phyloP scores from a whole-genome alignment of 2,329 filamentous ascomycete species.

The Neofusicoccum kwambonambiense region DNA sequence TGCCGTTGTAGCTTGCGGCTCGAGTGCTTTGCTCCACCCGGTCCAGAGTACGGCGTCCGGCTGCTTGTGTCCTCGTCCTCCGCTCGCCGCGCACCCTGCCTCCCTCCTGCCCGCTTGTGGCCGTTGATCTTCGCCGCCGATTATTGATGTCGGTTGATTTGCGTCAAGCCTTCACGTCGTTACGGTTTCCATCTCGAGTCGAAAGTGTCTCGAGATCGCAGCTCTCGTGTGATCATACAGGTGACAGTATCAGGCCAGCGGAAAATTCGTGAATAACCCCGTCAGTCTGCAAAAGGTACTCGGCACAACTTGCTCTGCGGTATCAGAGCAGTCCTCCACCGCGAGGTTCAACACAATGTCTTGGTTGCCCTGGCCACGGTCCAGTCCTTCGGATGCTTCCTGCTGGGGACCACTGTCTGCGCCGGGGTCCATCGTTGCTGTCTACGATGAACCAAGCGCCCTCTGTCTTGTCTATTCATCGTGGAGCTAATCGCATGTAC shows the following conservation, averaged over 20 bases:
- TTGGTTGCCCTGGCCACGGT: conserved; percentile 14
- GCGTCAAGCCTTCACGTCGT: conserved; percentile 53
- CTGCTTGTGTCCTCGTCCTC: conserved; percentile 1
- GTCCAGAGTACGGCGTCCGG: neutral
- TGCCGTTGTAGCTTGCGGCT: neutral
- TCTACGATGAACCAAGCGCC: conserved; percentile 18
- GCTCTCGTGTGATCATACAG: conserved; percentile 56
- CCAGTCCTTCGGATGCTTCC: conserved; percentile 11
- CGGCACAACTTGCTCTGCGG: conserved; percentile 3
- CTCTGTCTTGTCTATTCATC: neutral
- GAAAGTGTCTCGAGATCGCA: conserved; percentile 57
- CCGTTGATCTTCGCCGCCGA: neutral
- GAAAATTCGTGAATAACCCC: conserved; percentile 33
- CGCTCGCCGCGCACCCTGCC: neutral
- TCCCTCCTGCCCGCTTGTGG: conserved; percentile 3
- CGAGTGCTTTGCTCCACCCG: neutral
- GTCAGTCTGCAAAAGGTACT: conserved; percentile 15
- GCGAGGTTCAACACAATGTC: conserved; percentile 19
- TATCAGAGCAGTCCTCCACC: conserved; percentile 13
- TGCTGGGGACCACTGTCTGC: conserved; percentile 12
- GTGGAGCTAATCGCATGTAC: conserved; percentile 15
- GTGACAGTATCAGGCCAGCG: conserved; percentile 50
- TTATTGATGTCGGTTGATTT: conserved; percentile 60
- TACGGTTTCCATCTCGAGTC: conserved; percentile 57
- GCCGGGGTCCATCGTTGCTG: conserved; percentile 18